Conservation (phyloP, 257 asterid genomes). For the Solanum bulbocastanum region DNA sequence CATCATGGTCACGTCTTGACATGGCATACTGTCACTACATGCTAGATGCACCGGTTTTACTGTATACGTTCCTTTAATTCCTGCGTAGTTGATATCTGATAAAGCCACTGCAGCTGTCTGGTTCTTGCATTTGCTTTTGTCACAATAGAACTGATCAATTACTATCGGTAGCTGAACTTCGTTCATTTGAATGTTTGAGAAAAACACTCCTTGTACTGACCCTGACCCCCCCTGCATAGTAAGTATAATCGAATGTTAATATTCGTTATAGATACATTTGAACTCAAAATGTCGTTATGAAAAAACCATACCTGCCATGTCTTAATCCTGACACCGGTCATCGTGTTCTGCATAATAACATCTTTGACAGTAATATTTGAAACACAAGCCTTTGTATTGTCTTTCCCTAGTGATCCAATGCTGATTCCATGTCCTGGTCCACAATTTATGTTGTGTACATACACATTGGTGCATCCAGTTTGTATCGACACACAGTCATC, state of each 20-base stretch:
- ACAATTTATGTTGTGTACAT: slow-evolving; percentile 56
- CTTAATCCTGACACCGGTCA: slow-evolving; percentile 74
- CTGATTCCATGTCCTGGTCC: slow-evolving; percentile 99
- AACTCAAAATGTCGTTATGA: not conserved
- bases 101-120: slow-evolving; percentile 71
- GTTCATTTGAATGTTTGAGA: slow-evolving; percentile 73
- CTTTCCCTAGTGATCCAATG: slow-evolving; percentile 81
- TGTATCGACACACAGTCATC: slow-evolving; percentile 86
- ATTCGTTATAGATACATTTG: not conserved
- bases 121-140: slow-evolving; percentile 57
- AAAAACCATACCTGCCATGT: slow-evolving; percentile 66
- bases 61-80: slow-evolving; percentile 79
- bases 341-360: slow-evolving; percentile 45
- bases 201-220: slow-evolving; percentile 56
- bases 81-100: slow-evolving; percentile 66
- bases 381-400: slow-evolving; percentile 73
- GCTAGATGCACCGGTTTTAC: slow-evolving; percentile 87
- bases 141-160: slow-evolving; percentile 90
- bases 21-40: slow-evolving; percentile 73
- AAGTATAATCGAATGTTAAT: not conserved
- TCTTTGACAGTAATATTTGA: slow-evolving; percentile 75
- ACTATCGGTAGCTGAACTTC: slow-evolving; percentile 83
- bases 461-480: slow-evolving; percentile 73
- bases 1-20: slow-evolving; percentile 60
- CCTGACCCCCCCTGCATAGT: slow-evolving; percentile 81